phyloP scores from a whole-genome alignment of 371 early-diverging fungal species.

The Cladochytrium tenue region DNA sequence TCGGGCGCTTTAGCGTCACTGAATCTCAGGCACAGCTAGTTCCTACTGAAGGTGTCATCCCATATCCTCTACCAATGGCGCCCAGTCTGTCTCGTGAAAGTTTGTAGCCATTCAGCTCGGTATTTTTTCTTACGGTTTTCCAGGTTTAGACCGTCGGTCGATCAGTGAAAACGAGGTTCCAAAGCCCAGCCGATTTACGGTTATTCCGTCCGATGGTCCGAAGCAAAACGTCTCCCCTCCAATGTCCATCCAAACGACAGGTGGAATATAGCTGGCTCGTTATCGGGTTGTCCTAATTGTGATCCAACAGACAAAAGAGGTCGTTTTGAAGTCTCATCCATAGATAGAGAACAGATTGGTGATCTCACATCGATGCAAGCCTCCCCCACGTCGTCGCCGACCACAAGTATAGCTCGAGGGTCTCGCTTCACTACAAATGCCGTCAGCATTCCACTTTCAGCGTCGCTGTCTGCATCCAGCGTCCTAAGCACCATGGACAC shows the following conservation, averaged over 20 bases:
- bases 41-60: neutral
- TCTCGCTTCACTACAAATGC: conserved; percentile 7
- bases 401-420: conserved; percentile 5
- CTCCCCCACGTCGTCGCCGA: conserved; percentile 3
- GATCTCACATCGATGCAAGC: neutral
- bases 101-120: neutral
- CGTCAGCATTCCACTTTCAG: neutral
- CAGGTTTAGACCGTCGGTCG: no score
- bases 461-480: neutral
- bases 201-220: neutral
- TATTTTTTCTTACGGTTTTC: no score
- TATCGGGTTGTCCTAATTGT: neutral
- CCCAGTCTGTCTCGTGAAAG: neutral
- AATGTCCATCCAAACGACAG: neutral
- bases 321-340: conserved; percentile 19
- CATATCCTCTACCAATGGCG: neutral
- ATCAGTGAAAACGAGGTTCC: no score
- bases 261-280: neutral
- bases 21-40: conserved; percentile 24
- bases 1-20: conserved; percentile 66
- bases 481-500: neutral
- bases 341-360: neutral
- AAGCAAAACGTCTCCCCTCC: neutral
- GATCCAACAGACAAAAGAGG: conserved; percentile 18
- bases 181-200: neutral